Evolutionary conservation across 1,284 basidiomycete genomes (phyloP), one percentile per base, ranked within the genome.

Genomic region (Fomitopsis pinicola): DNA sequence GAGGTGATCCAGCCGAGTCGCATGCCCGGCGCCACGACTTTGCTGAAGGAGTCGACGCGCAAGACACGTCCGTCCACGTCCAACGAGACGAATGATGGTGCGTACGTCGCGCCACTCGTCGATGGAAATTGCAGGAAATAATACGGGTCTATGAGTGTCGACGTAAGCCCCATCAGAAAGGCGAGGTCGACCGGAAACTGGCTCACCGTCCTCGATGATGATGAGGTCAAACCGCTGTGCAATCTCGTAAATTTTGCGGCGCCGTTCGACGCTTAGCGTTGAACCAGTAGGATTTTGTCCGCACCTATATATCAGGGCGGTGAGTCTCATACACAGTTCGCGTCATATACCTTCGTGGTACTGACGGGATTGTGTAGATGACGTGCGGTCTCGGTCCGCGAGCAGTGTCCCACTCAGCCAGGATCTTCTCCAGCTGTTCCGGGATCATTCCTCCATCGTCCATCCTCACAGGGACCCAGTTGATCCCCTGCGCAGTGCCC

Each of bases 11-110:
- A 80, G 36, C 79, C 80, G 38, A 80, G 71, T 15, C 79, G 74
- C 72, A 80, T 76, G 35, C 78, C 79, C 3, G 80, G 80, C 14
- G 77, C 78, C 62, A 80, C 73, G 44, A 76, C 70, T 62, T 78
- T 78, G 68, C 75, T 76, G 69, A 78, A 74, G 59, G 76, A 76
- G 68, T 81, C 80, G 46, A 79, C 70, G 9, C 80, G 73, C 48
- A 79, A 62, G 26, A 81, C 80, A n/a, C 80, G 75, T 6, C 79
- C 80, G 58, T 81, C 78, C n/a, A 75, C 71, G 64, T 81, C 80
- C 63, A 80, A 69, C 0, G 74, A 76, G 40, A 80, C 69, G 66
- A 80, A 76, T 28, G 76, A 75, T 3, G 73, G 73, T 52, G 70
- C 66, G 63, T 71, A 68, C 8, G 19, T 36, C 35, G 33, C 9